These are phyloP conservation scores for Cardiospermum halicacabum DNA, from an alignment of 345 rosid genomes.

Conservation along the genomic window DNA sequence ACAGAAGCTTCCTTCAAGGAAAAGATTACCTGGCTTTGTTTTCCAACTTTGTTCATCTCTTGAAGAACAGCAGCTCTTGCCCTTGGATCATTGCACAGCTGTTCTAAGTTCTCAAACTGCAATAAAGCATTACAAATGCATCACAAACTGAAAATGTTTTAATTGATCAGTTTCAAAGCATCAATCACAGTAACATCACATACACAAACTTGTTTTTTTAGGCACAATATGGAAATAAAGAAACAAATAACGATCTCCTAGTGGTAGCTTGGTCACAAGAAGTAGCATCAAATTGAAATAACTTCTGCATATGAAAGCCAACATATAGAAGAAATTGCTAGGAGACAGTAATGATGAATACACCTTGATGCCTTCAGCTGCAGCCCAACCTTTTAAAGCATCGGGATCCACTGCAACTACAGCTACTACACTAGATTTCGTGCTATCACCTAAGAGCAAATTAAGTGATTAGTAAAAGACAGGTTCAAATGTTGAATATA, in stretches of 20 bases:
- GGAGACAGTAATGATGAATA: not conserved
- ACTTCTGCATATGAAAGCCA: not conserved
- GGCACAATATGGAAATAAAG: not conserved
- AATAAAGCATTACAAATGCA: slow-evolving; percentile 13
- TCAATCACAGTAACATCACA: not conserved
- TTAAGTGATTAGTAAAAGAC: slow-evolving; percentile 14
- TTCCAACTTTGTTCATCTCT: slow-evolving; percentile 67
- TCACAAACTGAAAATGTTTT: not conserved
- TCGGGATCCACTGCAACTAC: slow-evolving; percentile 73
- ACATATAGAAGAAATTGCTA: not conserved
- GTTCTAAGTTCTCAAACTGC: slow-evolving; percentile 59
- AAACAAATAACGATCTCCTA: not conserved
- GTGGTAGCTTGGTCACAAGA: not conserved
- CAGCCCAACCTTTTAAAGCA: slow-evolving; percentile 72
- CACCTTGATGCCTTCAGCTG: slow-evolving; percentile 68
- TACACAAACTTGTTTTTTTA: not conserved
- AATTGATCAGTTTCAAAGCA: no score
- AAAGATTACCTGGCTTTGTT: slow-evolving; percentile 58
- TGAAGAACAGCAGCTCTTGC: slow-evolving; percentile 59
- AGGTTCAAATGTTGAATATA: slow-evolving; percentile 4
- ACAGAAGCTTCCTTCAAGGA: no score
- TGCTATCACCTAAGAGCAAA: slow-evolving; percentile 72
- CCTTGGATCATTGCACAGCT: slow-evolving; percentile 61
- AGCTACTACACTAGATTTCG: slow-evolving; percentile 71
- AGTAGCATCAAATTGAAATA: not conserved